Percentiles rank a stretch among this genome's conserved stretches.
These are phyloP conservation scores for Aristolochia californica DNA, from an alignment of 164 flowering plant genomes.

Conservation along the genomic window DNA sequence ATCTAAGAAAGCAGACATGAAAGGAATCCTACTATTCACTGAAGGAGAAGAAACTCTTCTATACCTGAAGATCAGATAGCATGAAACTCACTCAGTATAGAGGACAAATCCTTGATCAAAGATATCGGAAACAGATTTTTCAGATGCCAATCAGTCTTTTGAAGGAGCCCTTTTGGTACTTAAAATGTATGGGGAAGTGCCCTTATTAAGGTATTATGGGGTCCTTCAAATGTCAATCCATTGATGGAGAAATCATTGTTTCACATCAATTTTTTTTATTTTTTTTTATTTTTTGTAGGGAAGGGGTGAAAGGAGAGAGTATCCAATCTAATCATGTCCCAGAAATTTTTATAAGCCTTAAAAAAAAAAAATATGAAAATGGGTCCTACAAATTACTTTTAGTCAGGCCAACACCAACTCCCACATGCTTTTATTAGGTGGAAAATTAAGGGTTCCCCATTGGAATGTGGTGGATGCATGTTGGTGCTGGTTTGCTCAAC, in stretches of 20 bases:
- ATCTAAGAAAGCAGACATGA: no score
- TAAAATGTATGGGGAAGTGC: neutral
- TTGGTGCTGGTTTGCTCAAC: conserved; percentile 6
- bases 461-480: conserved; percentile 8
- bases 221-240: conserved; percentile 2
- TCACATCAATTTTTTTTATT: no score
- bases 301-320: neutral
- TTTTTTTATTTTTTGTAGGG: neutral
- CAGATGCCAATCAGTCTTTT: no score
- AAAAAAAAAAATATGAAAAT: neutral
- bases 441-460: conserved; percentile 6
- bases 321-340: conserved; percentile 4
- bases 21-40: no score
- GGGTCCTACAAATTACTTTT: conserved; percentile 2
- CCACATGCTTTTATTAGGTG: conserved; percentile 14
- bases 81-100: no score
- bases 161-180: no score
- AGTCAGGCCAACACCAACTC: conserved; percentile 8
- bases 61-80: no score
- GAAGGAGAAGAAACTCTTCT: no score
- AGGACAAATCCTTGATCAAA: no score
- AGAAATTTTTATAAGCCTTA: neutral
- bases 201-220: neutral
- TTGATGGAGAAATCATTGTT: conserved; percentile 3
- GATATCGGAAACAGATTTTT: no score